Percentiles rank a stretch among this genome's conserved stretches.
phyloP scores from a whole-genome alignment of 495 filamentous ascomycete species.

The Xylaria scruposa region DNA sequence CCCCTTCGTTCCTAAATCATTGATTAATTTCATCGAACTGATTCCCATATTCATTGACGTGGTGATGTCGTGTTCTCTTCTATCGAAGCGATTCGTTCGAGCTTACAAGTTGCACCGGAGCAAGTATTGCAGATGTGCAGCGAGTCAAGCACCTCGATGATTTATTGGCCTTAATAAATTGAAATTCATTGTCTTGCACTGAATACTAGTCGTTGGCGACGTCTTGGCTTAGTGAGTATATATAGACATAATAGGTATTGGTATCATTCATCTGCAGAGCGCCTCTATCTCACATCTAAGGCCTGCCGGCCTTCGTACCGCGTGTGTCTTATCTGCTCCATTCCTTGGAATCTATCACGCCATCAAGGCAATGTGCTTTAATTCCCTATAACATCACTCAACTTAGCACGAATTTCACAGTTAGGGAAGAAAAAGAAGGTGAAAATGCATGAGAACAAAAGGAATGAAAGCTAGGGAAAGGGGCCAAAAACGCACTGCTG shows the following conservation, averaged over 20 bases:
- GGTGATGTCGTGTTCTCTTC: not conserved
- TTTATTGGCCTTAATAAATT: not conserved
- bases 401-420: not conserved
- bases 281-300: not conserved
- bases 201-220: not conserved
- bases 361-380: constrained; percentile 52
- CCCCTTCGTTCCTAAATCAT: constrained; percentile 29
- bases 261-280: not conserved
- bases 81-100: not conserved
- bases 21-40: not conserved
- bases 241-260: not conserved
- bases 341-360: constrained; percentile 27
- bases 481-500: constrained; percentile 45
- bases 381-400: constrained; percentile 24
- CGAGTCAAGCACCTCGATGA: not conserved
- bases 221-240: not conserved
- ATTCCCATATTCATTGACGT: not conserved
- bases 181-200: not conserved
- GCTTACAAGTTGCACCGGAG: not conserved
- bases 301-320: not conserved
- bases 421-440: not conserved
- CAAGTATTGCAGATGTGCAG: not conserved
- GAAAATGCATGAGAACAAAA: not conserved
- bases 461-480: not conserved
- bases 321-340: not conserved